These are phyloP conservation scores for Kuraishia cidri DNA, from an alignment of 805 yeast species.

Conservation along the genomic window DNA sequence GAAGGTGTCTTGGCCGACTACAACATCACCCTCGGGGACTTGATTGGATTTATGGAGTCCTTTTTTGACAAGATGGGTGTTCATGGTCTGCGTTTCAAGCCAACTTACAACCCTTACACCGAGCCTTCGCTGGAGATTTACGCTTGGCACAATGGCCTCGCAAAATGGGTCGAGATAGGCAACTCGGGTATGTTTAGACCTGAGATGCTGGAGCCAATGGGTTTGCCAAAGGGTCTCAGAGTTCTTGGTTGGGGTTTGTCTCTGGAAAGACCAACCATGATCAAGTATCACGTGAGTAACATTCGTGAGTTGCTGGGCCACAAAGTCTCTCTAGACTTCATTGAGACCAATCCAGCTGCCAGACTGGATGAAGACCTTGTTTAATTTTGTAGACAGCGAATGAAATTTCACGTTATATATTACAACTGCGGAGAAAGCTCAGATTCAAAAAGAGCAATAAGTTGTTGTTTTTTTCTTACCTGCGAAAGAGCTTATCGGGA, in stretches of 20 bases:
- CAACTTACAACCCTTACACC: conserved; percentile 98
- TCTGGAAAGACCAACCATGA: conserved; percentile 98
- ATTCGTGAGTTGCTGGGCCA: conserved; percentile 97
- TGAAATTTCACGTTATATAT: neutral
- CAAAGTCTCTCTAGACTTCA: conserved; percentile 89
- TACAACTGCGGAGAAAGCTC: neutral
- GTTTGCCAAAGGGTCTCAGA: conserved; percentile 87
- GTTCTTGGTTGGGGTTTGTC: conserved; percentile 97
- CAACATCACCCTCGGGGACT: conserved; percentile 87
- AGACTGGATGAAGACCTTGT: conserved; percentile 70
- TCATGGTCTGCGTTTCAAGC: conserved; percentile 88
- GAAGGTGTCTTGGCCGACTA: conserved; percentile 99
- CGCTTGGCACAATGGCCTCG: conserved; percentile 91
- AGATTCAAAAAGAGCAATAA: neutral
- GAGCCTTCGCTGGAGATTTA: conserved; percentile 98
- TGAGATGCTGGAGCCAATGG: conserved; percentile 98
- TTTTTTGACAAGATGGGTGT: conserved; percentile 98
- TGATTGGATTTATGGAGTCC: conserved; percentile 97
- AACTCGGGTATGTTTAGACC: conserved; percentile 99
- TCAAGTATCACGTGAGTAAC: conserved; percentile 90
- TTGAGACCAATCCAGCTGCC: conserved; percentile 96
- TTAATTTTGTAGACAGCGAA: neutral
- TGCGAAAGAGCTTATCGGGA: too few species aligned
- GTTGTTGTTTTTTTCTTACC: too few species aligned
- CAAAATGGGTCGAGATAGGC: conserved; percentile 98